Conservation (phyloP, 495 filamentous ascomycete species). For the Hypoxylon intermedium region DNA sequence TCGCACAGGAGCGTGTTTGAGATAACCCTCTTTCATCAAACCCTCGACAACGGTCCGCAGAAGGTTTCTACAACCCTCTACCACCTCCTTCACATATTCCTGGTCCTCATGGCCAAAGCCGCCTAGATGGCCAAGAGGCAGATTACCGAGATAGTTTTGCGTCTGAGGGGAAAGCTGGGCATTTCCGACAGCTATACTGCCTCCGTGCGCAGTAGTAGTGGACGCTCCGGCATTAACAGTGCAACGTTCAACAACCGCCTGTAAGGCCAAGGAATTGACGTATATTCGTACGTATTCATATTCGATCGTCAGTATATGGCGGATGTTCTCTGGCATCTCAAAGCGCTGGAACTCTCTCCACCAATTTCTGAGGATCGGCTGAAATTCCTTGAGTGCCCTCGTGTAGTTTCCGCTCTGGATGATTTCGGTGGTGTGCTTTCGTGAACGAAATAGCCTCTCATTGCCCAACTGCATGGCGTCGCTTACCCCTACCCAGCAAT, state of each 20-base stretch:
- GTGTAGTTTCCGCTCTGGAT: slow-evolving; percentile 86
- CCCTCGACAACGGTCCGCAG: slow-evolving; percentile 82
- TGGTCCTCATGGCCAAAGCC: slow-evolving; percentile 67
- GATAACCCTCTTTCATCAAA: slow-evolving; percentile 79
- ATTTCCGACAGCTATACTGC: slow-evolving; percentile 44
- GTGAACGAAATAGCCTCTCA: slow-evolving; percentile 80
- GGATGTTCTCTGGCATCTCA: slow-evolving; percentile 74
- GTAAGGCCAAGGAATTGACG: slow-evolving; percentile 88
- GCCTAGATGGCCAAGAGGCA: slow-evolving; percentile 62
- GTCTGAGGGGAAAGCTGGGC: slow-evolving; percentile 63
- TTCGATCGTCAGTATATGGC: slow-evolving; percentile 86
- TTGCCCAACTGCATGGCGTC: slow-evolving; percentile 88
- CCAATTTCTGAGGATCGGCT: slow-evolving; percentile 77
- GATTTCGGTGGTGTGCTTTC: slow-evolving; percentile 81
- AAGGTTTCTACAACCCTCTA: slow-evolving; percentile 84
- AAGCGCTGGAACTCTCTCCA: slow-evolving; percentile 74
- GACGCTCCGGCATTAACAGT: slow-evolving; percentile 70
- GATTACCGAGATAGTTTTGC: slow-evolving; percentile 62
- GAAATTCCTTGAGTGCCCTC: slow-evolving; percentile 77
- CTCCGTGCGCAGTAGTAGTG: slow-evolving; percentile 39
- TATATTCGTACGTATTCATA: slow-evolving; percentile 90
- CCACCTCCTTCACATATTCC: slow-evolving; percentile 85
- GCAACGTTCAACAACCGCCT: slow-evolving; percentile 94
- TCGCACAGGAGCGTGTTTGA: slow-evolving; percentile 90
- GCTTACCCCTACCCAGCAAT: slow-evolving; percentile 91